A percentile compares a stretch with the other conserved stretches of the same genome.
These are phyloP conservation scores for Ajuga chamaepitys DNA, from an alignment of 257 asterid species.

Conservation along the genomic window DNA sequence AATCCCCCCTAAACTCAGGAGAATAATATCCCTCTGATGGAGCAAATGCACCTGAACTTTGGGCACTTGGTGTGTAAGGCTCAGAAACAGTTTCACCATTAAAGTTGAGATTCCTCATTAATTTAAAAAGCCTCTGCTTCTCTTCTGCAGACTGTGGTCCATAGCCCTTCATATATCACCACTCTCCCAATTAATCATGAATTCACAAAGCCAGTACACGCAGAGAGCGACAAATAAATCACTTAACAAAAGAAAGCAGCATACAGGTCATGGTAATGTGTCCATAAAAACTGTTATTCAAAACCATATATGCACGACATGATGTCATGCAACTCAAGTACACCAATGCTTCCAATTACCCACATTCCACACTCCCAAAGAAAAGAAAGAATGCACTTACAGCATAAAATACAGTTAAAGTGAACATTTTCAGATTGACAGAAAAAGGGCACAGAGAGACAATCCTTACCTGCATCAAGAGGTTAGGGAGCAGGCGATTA, in stretches of 20 bases:
- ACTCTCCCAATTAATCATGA: conserved; percentile 18
- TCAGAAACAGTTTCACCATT: conserved; percentile 82
- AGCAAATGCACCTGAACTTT: conserved; percentile 59
- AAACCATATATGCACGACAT: not conserved
- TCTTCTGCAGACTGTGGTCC: conserved; percentile 98
- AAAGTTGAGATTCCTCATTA: conserved; percentile 93
- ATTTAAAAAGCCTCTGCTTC: conserved; percentile 88
- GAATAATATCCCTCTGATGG: conserved; percentile 63
- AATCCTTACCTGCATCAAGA: conserved; percentile 67
- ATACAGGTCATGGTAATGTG: not conserved
- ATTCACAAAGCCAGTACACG: conserved; percentile 2
- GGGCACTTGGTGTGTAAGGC: conserved; percentile 69
- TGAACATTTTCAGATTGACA: not conserved
- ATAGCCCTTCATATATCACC: conserved; percentile 54
- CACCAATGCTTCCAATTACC: not conserved
- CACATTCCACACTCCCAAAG: not conserved
- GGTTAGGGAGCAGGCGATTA: conserved; percentile 68
- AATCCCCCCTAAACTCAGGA: conserved; percentile 88
- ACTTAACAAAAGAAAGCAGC: not conserved
- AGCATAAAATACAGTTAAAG: not conserved
- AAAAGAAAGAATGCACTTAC: not conserved
- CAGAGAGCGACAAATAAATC: not conserved
- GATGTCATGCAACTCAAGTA: conserved; percentile 1
- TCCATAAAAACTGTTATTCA: not conserved
- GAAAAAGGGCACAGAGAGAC: not conserved